phyloP scores from a whole-genome alignment of 495 filamentous ascomycete genomes.

The Penicillium bialowiezense region DNA sequence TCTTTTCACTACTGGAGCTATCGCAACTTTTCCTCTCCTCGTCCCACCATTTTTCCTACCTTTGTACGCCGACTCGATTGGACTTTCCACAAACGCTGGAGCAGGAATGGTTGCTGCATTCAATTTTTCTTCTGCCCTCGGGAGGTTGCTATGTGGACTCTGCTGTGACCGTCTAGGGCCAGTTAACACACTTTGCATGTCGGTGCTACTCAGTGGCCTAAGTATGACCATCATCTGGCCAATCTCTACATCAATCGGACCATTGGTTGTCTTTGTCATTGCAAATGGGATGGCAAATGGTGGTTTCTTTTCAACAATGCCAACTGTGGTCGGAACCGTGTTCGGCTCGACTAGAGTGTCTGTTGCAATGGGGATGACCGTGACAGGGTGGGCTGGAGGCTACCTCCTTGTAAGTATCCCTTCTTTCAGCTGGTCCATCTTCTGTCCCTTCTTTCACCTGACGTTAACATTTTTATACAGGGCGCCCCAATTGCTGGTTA shows the following conservation, averaged over 20 bases:
- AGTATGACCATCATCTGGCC: constrained; percentile 60
- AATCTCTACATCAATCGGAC: constrained; percentile 48
- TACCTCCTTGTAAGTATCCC: constrained; percentile 48
- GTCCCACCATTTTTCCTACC: constrained; percentile 62
- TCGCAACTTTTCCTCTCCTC: constrained; percentile 60
- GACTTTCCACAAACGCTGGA: constrained; percentile 45
- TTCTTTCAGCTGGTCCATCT: not conserved
- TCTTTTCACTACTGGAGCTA: constrained; percentile 52
- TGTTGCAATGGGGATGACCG: constrained; percentile 60
- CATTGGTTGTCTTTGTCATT: constrained; percentile 49
- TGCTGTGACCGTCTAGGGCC: constrained; percentile 49
- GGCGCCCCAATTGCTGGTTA: constrained; percentile 60
- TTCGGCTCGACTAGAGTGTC: constrained; percentile 53
- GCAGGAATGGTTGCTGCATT: constrained; percentile 55
- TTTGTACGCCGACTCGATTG: constrained; percentile 42
- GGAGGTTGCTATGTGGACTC: constrained; percentile 48
- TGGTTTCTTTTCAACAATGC: constrained; percentile 58
- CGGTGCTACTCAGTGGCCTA: constrained; percentile 45
- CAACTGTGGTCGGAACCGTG: constrained; percentile 57
- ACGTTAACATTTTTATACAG: constrained; percentile 15
- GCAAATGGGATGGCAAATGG: constrained; percentile 57
- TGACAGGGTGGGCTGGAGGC: constrained; percentile 58
- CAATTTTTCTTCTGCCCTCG: constrained; percentile 52
- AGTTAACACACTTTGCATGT: constrained; percentile 48
- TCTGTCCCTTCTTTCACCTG: not conserved